Conservation (phyloP, 2,329 filamentous ascomycete genomes). For the Pseudogymnoascus sp. region DNA sequence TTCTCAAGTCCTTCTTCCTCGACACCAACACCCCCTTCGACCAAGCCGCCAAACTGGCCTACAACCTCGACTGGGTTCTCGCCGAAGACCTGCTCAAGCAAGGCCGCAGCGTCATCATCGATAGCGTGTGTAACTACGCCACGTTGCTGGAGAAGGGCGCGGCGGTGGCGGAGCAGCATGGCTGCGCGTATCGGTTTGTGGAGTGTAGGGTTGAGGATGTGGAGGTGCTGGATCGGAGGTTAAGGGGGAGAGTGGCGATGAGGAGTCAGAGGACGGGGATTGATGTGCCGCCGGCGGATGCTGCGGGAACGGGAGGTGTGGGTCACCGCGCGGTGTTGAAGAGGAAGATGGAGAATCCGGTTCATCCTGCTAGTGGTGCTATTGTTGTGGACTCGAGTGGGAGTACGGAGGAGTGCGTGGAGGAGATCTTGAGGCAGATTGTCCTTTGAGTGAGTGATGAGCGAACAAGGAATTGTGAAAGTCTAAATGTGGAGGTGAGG, state of each 20-base stretch:
- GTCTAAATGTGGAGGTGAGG: neutral
- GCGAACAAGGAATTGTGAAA: neutral
- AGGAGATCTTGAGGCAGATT: constrained; percentile 22
- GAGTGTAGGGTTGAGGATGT: constrained; percentile 29
- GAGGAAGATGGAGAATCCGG: constrained; percentile 28
- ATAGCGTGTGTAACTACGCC: constrained; percentile 33
- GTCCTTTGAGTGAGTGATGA: neutral
- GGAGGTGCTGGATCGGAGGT: constrained; percentile 27
- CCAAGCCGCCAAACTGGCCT: constrained; percentile 27
- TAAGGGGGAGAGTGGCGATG: constrained; percentile 23
- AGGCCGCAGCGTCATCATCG: constrained; percentile 30
- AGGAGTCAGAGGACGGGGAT: constrained; percentile 28
- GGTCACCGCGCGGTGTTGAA: constrained; percentile 21
- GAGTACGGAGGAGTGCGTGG: constrained; percentile 17
- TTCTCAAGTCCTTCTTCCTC: constrained; percentile 30
- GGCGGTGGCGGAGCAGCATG: constrained; percentile 22
- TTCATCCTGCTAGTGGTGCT: constrained; percentile 20
- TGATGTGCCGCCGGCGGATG: constrained; percentile 21
- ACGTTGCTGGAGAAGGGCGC: constrained; percentile 28
- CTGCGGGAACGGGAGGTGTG: constrained; percentile 3
- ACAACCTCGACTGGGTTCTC: constrained; percentile 31
- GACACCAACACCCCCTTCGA: constrained; percentile 26
- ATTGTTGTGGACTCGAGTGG: constrained; percentile 25
- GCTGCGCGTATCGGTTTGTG: constrained; percentile 26
- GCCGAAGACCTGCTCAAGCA: constrained; percentile 31